Base-by-base conservation (phyloP, 1,284 basidiomycete genomes). In the Puccinia polysora region DNA sequence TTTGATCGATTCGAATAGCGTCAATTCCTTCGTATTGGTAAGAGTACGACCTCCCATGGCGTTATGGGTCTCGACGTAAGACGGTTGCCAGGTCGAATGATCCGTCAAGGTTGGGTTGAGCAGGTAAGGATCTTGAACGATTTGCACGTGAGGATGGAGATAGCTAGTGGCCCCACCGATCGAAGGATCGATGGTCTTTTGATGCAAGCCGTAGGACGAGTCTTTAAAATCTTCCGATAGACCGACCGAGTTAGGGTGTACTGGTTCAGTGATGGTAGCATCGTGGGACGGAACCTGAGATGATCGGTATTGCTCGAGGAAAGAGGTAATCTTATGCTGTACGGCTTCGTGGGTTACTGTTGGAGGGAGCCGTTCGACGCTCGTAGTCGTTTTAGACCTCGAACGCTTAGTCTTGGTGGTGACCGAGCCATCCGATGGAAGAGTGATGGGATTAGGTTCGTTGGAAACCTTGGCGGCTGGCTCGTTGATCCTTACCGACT, bases 31-130 rank as follows among this genome's bases (percentile, higher is more conserved):
- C 18, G 69, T 72, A 49, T 56, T 72, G 8, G 69, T 64, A 15
- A 72, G 40, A 8, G 69, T 72, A 40, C 69, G 45, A 40, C 69
- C 69, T 63, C 69, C 69, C 60, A 72, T 72, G 2, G 60, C 69
- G 56, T 72, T 59, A 45, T 72, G 60, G 14, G 69, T 34, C 40
- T 72, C 69, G 28, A 72, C 36, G 25, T 60, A 53, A 40, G 58
- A 49, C 10, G 69, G 49, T 18, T 70, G 58, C 56, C 68, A 70
- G 32, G 55, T 47, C 1, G 49, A 68, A 23, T 58, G 34, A 47
- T 40, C 53, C n/a, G 65, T 14, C 32, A 58, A 14, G 25, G 20
- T 68, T 47, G 40, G 45, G 38, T 40, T 68, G 40, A 43, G 52
- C 43, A 47, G 52, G 40, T 68, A 28, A 32, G 52, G 62, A 60